A percentile compares a stretch with the other conserved stretches of the same genome.
phyloP scores from a whole-genome alignment of 2,329 filamentous ascomycete species.

The Trichothecium sympodiale region DNA sequence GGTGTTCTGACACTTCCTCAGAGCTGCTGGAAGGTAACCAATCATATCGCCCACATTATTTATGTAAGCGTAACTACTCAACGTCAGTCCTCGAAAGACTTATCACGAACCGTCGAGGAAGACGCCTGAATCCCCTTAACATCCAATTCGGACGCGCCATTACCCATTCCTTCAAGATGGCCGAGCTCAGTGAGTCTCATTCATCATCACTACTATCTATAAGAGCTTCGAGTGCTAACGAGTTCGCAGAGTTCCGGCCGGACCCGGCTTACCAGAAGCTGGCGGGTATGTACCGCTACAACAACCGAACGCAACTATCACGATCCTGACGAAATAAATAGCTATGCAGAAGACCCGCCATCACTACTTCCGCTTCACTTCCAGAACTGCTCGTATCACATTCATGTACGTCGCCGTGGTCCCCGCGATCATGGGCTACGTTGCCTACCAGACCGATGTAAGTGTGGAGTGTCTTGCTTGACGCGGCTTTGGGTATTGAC shows the following conservation, averaged over 20 bases:
- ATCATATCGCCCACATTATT: background rate
- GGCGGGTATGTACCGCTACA: constrained; percentile 15
- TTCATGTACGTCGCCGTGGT: constrained; percentile 67
- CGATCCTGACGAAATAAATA: constrained; percentile 23
- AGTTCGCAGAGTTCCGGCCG: constrained; percentile 24
- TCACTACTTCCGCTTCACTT: constrained; percentile 93
- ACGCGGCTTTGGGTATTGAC: constrained; percentile 1
- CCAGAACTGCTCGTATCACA: constrained; percentile 67
- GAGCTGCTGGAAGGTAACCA: too few relatives aligned
- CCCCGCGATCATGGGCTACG: constrained; percentile 57
- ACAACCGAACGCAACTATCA: constrained; percentile 11
- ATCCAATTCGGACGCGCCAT: constrained; percentile 8
- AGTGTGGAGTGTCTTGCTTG: constrained; percentile 29
- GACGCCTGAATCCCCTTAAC: too few relatives aligned
- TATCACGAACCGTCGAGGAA: background rate
- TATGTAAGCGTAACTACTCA: background rate
- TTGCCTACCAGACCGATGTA: constrained; percentile 78
- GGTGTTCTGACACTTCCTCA: too few relatives aligned
- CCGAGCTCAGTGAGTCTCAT: constrained; percentile 23
- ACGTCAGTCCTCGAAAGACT: background rate
- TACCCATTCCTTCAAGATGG: constrained; percentile 21
- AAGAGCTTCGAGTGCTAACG: constrained; percentile 13
- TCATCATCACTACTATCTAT: background rate
- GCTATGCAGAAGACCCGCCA: constrained; percentile 77
- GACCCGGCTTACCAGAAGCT: constrained; percentile 30